Evolutionary conservation across 805 yeast genomes (phyloP).

Genomic region (Hanseniaspora nectarophila): DNA sequence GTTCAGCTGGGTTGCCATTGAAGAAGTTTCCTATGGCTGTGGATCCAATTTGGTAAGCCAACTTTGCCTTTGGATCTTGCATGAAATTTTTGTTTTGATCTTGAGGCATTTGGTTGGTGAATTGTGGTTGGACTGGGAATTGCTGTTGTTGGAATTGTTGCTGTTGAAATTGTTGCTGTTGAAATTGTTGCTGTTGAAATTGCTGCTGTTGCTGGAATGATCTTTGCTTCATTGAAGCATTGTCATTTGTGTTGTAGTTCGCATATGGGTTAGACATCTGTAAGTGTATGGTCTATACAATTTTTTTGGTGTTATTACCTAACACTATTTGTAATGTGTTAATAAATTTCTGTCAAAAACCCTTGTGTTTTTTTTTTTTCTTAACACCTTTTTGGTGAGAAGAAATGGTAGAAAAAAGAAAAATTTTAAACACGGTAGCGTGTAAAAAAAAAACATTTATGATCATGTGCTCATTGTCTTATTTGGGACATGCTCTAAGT

Average conservation of each 20-base stretch:
- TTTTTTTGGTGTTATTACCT: neutral
- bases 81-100: conserved; percentile 31
- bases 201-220: neutral
- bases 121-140: neutral
- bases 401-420: no score
- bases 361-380: no score
- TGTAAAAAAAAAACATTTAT: no score
- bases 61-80: conserved; percentile 65
- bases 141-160: conserved; percentile 1
- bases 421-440: no score
- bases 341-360: no score
- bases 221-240: conserved; percentile 4
- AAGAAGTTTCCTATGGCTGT: conserved; percentile 46
- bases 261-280: conserved; percentile 15
- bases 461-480: no score
- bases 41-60: conserved; percentile 83
- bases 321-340: no score
- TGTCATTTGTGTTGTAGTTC: neutral
- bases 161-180: conserved; percentile 13
- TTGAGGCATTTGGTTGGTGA: conserved; percentile 11
- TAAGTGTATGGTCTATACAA: no score
- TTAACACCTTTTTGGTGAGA: no score
- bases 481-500: no score
- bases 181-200: neutral
- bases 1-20: conserved; percentile 16